Evolutionary conservation across 805 yeast genomes (phyloP), one percentile per base, ranked within the genome.

Genomic region (Ogataea glucozyma): DNA sequence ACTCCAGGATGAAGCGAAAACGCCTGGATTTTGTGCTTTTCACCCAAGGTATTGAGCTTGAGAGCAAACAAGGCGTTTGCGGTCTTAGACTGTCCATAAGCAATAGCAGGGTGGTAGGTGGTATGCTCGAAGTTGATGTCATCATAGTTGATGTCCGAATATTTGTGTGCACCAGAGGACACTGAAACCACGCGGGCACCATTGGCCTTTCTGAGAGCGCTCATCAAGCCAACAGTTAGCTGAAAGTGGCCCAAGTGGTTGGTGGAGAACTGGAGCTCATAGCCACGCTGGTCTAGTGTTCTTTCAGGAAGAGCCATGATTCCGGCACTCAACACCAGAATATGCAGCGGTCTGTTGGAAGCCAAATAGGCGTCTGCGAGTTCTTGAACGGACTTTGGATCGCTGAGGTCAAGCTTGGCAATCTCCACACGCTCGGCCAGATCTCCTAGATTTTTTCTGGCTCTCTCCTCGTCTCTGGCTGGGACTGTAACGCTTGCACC

Each of bases 21-120:
- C 6, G 21, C 32, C 11, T n/a, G 16, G 4, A 30, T 30, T 16
- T 21, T 21, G 5, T 9, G 4, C 20, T 6, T 10, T 16, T 30
- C 18, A 17, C 32, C 32, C 20, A 16, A 17, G 6, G 16, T 6
- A 16, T 30, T 17, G 21, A 30, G 21, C 19, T 30, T 17, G n/a
- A 30, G 4, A 4, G 44, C 40, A 27, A 40, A 19, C 14, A 33
- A n/a, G 16, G 34, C 16, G 18, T 34, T 33, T 21, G 44, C 39
- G 4, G 44, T 34, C 19, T 40, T 40, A 8, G 34, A 33, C 12
- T 40, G 39, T 10, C 44, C 44, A 16, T 40, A 40, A 10, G 40
- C 39, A 16, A 11, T 27, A 12, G 26, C 26, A 4, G 34, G 40
- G 17, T 13, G 11, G 23, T 40, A 40, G 13, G 34, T 16, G 26